These are phyloP conservation scores for Petasospora rhodanensis DNA, from an alignment of 1,139 yeast species.

Conservation along the genomic window DNA sequence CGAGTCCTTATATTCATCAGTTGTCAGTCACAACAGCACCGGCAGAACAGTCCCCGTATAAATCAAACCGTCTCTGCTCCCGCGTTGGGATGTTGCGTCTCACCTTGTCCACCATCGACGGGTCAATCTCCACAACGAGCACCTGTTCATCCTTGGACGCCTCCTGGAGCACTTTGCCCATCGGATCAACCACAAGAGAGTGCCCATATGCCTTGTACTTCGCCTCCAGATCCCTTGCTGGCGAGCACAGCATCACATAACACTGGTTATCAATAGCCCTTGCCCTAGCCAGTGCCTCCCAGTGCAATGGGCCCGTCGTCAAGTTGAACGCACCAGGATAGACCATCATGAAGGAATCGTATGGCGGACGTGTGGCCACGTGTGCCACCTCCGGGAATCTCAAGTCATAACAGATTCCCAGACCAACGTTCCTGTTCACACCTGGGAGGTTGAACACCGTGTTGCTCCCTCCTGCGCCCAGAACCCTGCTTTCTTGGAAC, in stretches of 20 bases:
- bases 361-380: slow-evolving; percentile 58
- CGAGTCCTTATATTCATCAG: too few species aligned
- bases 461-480: slow-evolving; percentile 74
- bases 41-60: slow-evolving; percentile 38
- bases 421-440: slow-evolving; percentile 68
- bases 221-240: slow-evolving; percentile 71
- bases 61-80: slow-evolving; percentile 78
- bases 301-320: slow-evolving; percentile 91
- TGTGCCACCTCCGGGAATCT: slow-evolving; percentile 90
- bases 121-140: slow-evolving; percentile 67
- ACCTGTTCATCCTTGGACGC: slow-evolving; percentile 75
- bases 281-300: slow-evolving; percentile 83
- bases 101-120: slow-evolving; percentile 47
- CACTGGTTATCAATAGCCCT: slow-evolving; percentile 89
- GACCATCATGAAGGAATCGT: slow-evolving; percentile 77
- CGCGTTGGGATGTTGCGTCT: slow-evolving; percentile 69
- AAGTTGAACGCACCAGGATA: slow-evolving; percentile 96
- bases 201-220: slow-evolving; percentile 93
- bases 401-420: slow-evolving; percentile 90
- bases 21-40: slow-evolving; percentile 4
- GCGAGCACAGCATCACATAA: slow-evolving; percentile 76
- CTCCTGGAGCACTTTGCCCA: slow-evolving; percentile 62
- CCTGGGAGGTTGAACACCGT: slow-evolving; percentile 64
- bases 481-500: slow-evolving; percentile 73
- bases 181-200: slow-evolving; percentile 75